A percentile compares a stretch with the other conserved stretches of the same genome.
Evolutionary conservation across 192 early-diverging fungal species (phyloP).

Genomic region (Coemansia sp.): DNA sequence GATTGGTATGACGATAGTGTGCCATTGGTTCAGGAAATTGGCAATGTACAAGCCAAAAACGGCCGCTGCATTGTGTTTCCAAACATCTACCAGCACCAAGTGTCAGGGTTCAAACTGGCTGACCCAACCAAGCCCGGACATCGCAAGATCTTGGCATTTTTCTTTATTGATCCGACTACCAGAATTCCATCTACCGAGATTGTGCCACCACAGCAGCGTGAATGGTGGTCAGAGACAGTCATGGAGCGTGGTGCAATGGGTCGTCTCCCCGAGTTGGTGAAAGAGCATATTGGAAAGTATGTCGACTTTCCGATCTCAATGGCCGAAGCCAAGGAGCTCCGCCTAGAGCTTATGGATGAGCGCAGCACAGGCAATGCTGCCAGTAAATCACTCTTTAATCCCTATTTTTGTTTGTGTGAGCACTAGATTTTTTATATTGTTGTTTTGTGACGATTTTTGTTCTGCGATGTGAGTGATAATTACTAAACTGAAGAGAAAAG

Average conservation of each 20-base stretch:
- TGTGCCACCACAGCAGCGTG: slow-evolving; percentile 67
- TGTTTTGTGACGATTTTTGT: too few relatives aligned
- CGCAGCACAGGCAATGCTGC: slow-evolving; percentile 24
- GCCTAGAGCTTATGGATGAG: slow-evolving; percentile 54
- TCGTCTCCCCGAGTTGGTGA: slow-evolving; percentile 22
- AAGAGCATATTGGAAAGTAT: slow-evolving; percentile 13
- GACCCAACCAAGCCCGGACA: slow-evolving; percentile 63
- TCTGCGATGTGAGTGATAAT: too few relatives aligned
- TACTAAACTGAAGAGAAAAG: too few relatives aligned
- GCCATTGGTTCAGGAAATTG: slow-evolving; percentile 55
- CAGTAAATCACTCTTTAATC: slow-evolving; percentile 6
- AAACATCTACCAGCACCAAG: slow-evolving; percentile 70
- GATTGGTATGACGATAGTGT: too few relatives aligned
- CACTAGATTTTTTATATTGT: slow-evolving; percentile 17
- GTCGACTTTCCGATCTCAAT: slow-evolving; percentile 44
- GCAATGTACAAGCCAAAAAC: slow-evolving; percentile 45
- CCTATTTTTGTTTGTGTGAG: slow-evolving; percentile 34
- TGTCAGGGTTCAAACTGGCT: slow-evolving; percentile 60
- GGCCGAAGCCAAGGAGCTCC: slow-evolving; percentile 40
- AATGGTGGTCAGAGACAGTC: slow-evolving; percentile 37
- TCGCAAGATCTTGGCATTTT: slow-evolving; percentile 69
- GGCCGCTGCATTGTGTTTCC: slow-evolving; percentile 73
- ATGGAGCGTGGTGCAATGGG: slow-evolving; percentile 2
- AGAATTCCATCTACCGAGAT: slow-evolving; percentile 57
- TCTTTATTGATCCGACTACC: slow-evolving; percentile 65